A percentile compares a stretch with the other conserved stretches of the same genome.
phyloP scores from a whole-genome alignment of 768 basidiomycete species.

The Sutorius australiensis region DNA sequence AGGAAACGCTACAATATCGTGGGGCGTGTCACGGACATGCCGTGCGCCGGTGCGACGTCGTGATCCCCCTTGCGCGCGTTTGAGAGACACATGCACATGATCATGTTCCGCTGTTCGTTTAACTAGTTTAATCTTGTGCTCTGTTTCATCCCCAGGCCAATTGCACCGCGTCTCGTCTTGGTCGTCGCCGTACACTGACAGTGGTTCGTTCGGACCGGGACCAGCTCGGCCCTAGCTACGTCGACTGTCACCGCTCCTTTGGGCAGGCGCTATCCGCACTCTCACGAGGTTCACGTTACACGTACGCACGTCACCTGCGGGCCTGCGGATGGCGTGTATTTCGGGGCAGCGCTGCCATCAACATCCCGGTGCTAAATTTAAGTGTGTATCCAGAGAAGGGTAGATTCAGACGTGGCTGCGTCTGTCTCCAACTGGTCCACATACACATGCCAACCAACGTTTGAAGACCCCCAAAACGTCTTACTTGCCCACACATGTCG shows the following conservation, averaged over 20 bases:
- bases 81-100: neutral
- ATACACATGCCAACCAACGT: too few relatives aligned
- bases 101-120: neutral
- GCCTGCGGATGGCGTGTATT: neutral
- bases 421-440: too few relatives aligned
- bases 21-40: conserved; percentile 63
- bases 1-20: conserved; percentile 89
- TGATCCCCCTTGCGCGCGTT: neutral
- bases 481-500: neutral
- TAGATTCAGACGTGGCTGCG: neutral
- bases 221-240: neutral
- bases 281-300: too few relatives aligned
- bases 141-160: neutral
- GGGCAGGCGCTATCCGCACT: neutral
- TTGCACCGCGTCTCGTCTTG: too few relatives aligned
- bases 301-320: neutral
- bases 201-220: neutral
- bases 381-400: too few relatives aligned
- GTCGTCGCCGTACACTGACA: too few relatives aligned
- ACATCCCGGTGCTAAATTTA: neutral
- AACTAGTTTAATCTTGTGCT: neutral
- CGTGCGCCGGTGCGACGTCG: conserved; percentile 10
- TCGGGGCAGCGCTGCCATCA: neutral
- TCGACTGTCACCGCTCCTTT: neutral
- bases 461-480: too few relatives aligned